Evolutionary conservation across 129 eudicot species (phyloP).

Genomic region (Logfia minima): DNA sequence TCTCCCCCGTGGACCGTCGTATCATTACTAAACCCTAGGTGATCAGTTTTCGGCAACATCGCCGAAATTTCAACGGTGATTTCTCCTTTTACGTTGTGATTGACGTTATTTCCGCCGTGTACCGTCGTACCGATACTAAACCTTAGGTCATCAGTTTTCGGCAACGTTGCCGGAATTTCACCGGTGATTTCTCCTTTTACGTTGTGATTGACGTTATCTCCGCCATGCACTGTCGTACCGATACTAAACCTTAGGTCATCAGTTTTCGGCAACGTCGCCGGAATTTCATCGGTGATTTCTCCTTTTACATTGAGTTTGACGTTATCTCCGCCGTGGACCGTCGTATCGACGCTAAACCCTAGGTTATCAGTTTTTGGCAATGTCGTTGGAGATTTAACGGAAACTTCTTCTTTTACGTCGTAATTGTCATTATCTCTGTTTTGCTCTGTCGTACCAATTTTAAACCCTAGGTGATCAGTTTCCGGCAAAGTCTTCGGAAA

Average conservation of each 20-base stretch:
- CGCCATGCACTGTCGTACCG: neutral
- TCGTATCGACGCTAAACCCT: too few relatives aligned
- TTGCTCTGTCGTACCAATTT: neutral
- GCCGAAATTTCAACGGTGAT: neutral
- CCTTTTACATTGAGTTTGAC: too few relatives aligned
- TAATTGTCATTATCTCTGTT: neutral
- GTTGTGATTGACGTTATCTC: too few relatives aligned
- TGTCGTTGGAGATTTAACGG: too few relatives aligned
- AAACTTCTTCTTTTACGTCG: neutral
- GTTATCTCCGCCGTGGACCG: too few relatives aligned
- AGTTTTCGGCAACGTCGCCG: neutral
- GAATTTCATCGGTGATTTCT: neutral
- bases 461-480: neutral
- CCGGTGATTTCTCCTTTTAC: too few relatives aligned
- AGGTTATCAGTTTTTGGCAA: neutral
- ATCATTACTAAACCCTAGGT: slow-evolving; percentile 16
- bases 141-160: neutral
- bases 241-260: neutral
- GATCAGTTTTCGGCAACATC: neutral
- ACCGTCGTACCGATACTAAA: neutral
- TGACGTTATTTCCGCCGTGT: too few relatives aligned
- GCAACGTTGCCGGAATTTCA: neutral
- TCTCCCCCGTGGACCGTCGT: neutral
- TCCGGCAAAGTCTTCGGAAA: neutral
- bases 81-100: too few relatives aligned